phyloP scores from a whole-genome alignment of 768 basidiomycete genomes.

The Collybia mongolica region DNA sequence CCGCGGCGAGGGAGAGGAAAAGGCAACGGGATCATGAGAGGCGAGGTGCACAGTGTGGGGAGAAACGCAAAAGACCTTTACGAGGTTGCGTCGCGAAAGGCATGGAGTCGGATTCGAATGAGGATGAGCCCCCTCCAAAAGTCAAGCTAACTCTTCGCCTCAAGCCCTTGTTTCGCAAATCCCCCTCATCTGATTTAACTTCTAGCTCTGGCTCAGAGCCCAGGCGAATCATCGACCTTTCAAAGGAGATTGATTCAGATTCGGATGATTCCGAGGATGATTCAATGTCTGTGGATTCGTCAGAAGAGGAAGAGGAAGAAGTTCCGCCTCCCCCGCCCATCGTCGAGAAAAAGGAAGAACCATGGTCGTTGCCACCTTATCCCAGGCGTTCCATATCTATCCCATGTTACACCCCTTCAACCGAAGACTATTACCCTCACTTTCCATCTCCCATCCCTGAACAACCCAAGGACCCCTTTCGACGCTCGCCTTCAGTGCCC shows the following conservation, averaged over 20 bases:
- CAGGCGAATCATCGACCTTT: conserved; percentile 33
- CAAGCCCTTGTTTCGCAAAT: conserved; percentile 40
- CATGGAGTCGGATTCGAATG: conserved; percentile 32
- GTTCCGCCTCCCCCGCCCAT: conserved; percentile 14
- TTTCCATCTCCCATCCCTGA: conserved; percentile 22
- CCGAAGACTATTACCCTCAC: conserved; percentile 32
- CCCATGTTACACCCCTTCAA: conserved; percentile 51
- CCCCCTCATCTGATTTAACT: conserved; percentile 17
- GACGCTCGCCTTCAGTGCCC: conserved; percentile 60
- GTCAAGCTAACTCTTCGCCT: conserved; percentile 71
- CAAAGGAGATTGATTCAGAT: conserved; percentile 36
- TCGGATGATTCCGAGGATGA: conserved; percentile 36
- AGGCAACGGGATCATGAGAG: conserved; percentile 23
- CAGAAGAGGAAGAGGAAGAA: conserved; percentile 26
- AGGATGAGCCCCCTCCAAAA: conserved; percentile 53
- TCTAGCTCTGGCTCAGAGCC: conserved; percentile 22
- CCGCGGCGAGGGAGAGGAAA: conserved; percentile 27
- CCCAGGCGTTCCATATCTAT: conserved; percentile 58
- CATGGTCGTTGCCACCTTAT: conserved; percentile 55
- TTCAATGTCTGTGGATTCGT: conserved; percentile 43
- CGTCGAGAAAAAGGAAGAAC: conserved; percentile 38
- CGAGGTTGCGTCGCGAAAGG: conserved; percentile 31
- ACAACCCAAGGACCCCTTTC: conserved; percentile 25
- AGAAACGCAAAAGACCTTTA: conserved; percentile 44
- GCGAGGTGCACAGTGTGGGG: conserved; percentile 29